Evolutionary conservation across 2,329 filamentous ascomycete species (phyloP).

Genomic region (Ophiostoma tasmaniense): DNA sequence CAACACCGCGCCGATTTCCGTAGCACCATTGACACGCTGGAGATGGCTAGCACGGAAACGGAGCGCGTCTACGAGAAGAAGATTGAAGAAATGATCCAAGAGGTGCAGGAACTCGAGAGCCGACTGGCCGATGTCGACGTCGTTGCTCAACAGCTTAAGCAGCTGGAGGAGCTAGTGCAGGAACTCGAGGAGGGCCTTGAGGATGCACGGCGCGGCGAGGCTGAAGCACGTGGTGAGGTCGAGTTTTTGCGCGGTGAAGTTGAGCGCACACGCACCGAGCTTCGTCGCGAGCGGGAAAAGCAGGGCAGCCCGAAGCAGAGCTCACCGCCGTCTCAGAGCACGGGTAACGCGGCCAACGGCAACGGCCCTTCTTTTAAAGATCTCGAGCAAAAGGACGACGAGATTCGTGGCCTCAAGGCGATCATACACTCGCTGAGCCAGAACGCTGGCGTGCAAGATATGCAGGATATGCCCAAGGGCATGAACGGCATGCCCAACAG

Average conservation of each 20-base stretch:
- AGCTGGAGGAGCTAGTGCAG: conserved; percentile 90
- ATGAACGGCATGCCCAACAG: neutral
- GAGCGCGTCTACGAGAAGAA: conserved; percentile 92
- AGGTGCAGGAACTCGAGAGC: conserved; percentile 74
- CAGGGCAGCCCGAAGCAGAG: conserved; percentile 35
- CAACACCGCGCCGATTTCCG: conserved; percentile 90
- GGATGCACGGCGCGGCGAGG: conserved; percentile 86
- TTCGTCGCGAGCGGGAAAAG: conserved; percentile 82
- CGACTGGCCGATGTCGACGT: conserved; percentile 82
- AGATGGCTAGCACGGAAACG: conserved; percentile 91
- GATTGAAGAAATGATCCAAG: conserved; percentile 75
- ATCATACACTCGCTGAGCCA: conserved; percentile 94
- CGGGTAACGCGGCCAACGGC: conserved; percentile 38
- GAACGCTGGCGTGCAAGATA: conserved; percentile 44
- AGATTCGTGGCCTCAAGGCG: conserved; percentile 92
- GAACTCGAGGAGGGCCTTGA: conserved; percentile 95
- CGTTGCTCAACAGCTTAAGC: conserved; percentile 84
- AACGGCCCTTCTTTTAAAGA: conserved; percentile 45
- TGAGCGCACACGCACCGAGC: conserved; percentile 78
- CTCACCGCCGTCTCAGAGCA: neutral
- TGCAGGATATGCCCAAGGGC: neutral
- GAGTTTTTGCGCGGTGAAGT: conserved; percentile 94
- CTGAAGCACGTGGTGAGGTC: conserved; percentile 89
- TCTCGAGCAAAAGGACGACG: conserved; percentile 88
- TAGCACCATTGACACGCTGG: conserved; percentile 91